A percentile compares a stretch with the other conserved stretches of the same genome.
Conservation (phyloP, 768 basidiomycete genomes). For the Rhodotorula graminis region DNA sequence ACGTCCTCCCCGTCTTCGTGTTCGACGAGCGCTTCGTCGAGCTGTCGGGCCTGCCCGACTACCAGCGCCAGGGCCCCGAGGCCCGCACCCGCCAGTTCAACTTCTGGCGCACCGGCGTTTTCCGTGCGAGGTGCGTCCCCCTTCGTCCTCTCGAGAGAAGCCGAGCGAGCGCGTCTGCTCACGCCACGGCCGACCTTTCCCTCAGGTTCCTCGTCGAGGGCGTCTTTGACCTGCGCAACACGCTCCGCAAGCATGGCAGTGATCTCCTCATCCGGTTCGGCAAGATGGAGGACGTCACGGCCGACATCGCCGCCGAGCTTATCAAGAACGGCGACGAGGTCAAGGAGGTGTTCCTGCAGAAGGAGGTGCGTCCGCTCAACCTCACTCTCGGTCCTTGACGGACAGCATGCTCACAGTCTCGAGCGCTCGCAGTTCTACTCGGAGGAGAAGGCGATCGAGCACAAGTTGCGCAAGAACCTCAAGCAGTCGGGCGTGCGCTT, state of each 20-base stretch:
- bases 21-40: constrained; percentile 50
- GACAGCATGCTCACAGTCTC: not conserved
- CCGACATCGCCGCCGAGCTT: constrained; percentile 44
- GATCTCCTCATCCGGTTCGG: constrained; percentile 50
- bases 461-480: constrained; percentile 1
- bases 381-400: too few species aligned
- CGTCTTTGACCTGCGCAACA: constrained; percentile 36
- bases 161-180: too few species aligned
- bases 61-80: constrained; percentile 39
- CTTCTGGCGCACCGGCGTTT: constrained; percentile 41
- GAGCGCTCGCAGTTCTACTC: constrained; percentile 25
- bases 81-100: constrained; percentile 40
- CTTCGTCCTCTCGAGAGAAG: too few species aligned
- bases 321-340: constrained; percentile 44
- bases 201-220: constrained; percentile 45
- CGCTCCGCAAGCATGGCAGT: constrained; percentile 2
- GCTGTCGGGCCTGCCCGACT: constrained; percentile 45
- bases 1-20: constrained; percentile 51
- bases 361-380: constrained; percentile 46
- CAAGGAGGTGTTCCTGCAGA: constrained; percentile 46
- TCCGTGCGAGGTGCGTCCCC: constrained; percentile 29
- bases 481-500: constrained; percentile 15
- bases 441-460: constrained; percentile 39
- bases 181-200: not conserved
- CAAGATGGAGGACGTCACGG: constrained; percentile 46